phyloP scores from a whole-genome alignment of 495 filamentous ascomycete genomes.

The Podospora appendiculata region DNA sequence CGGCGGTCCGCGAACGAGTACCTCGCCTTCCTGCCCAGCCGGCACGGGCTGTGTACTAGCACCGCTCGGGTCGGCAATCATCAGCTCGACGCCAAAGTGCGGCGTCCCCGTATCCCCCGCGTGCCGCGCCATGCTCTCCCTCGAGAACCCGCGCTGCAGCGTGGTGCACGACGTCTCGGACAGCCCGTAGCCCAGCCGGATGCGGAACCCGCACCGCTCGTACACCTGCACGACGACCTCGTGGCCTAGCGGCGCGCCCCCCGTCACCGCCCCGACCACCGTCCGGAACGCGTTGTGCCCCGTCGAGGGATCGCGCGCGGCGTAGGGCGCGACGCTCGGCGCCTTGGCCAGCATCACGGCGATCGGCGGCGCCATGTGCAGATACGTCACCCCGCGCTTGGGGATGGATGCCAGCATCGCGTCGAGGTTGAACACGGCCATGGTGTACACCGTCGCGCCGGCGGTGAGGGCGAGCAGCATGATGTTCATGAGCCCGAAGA shows the following conservation, averaged over 20 bases:
- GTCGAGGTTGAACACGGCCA: slow-evolving; percentile 51
- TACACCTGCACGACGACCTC: slow-evolving; percentile 57
- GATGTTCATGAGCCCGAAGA: slow-evolving; percentile 26
- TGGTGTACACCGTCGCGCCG: slow-evolving; percentile 52
- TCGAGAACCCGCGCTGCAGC: slow-evolving; percentile 44
- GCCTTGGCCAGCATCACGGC: slow-evolving; percentile 60
- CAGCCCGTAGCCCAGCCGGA: slow-evolving; percentile 65
- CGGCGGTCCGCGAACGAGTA: slow-evolving; percentile 48
- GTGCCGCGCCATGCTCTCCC: slow-evolving; percentile 49
- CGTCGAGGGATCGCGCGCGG: slow-evolving; percentile 39
- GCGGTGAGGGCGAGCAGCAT: slow-evolving; percentile 51
- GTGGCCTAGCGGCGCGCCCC: slow-evolving; percentile 57
- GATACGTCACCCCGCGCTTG: slow-evolving; percentile 46
- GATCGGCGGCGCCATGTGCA: slow-evolving; percentile 63
- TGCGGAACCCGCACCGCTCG: slow-evolving; percentile 56
- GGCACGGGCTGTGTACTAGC: slow-evolving; percentile 34
- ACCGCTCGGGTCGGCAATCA: slow-evolving; percentile 33
- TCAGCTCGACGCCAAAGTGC: slow-evolving; percentile 46
- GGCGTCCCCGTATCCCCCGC: slow-evolving; percentile 52
- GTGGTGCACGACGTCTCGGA: slow-evolving; percentile 61
- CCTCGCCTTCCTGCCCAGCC: slow-evolving; percentile 50
- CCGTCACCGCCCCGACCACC: slow-evolving; percentile 25
- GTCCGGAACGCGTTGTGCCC: slow-evolving; percentile 13
- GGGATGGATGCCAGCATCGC: slow-evolving; percentile 46
- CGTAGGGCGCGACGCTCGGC: slow-evolving; percentile 51